These are phyloP conservation scores for Neurospora sp. DNA, from an alignment of 495 filamentous ascomycete genomes.

Conservation along the genomic window DNA sequence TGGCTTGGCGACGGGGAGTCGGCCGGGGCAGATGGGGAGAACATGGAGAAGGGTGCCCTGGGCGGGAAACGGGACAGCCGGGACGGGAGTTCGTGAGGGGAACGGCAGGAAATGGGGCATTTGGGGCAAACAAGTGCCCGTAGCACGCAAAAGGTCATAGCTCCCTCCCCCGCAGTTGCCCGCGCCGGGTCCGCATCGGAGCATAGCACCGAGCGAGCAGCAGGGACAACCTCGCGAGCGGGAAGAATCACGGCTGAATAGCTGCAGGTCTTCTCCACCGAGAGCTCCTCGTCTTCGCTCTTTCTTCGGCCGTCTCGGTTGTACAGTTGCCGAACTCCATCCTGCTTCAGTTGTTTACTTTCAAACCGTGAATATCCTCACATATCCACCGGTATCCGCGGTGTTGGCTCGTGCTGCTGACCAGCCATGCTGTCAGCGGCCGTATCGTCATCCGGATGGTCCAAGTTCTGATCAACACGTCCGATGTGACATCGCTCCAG, in stretches of 20 bases:
- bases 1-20: neutral
- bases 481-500: neutral
- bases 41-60: neutral
- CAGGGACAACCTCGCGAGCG: neutral
- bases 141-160: neutral
- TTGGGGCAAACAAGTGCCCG: neutral
- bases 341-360: neutral
- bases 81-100: neutral
- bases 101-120: neutral
- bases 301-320: neutral
- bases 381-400: neutral
- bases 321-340: neutral
- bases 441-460: neutral
- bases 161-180: neutral
- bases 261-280: neutral
- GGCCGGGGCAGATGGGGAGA: neutral
- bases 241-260: neutral
- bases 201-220: neutral
- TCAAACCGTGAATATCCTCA: neutral
- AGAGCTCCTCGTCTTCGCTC: neutral
- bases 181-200: neutral
- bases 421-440: too few species aligned
- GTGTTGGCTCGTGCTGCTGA: neutral
- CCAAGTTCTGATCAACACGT: too few species aligned
- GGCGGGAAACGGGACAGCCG: neutral